phyloP scores from a whole-genome alignment of 371 early-diverging fungal species.

The Apophysomyces ossiformis region DNA sequence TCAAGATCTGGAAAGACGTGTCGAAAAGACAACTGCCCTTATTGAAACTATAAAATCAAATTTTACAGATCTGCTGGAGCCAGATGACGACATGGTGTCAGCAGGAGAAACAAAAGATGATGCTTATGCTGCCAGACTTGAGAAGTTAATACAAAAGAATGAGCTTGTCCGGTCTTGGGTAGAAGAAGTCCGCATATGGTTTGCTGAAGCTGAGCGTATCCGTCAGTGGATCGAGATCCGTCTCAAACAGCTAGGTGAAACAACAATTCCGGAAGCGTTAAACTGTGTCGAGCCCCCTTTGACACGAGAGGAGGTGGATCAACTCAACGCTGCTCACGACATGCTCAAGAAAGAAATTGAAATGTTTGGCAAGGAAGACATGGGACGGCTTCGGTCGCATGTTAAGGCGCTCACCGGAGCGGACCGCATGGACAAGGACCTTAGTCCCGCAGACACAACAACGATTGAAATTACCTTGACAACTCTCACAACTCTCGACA shows the following conservation, averaged over 20 bases:
- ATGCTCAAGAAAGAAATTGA: constrained; percentile 37
- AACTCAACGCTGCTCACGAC: constrained; percentile 30
- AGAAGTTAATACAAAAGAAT: constrained; percentile 35
- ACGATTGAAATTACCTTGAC: constrained; percentile 60
- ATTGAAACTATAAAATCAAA: constrained; percentile 20
- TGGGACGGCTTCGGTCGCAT: constrained; percentile 53
- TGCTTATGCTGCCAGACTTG: constrained; percentile 17
- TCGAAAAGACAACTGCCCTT: constrained; percentile 21
- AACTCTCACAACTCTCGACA: constrained; percentile 53
- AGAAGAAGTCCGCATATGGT: constrained; percentile 57
- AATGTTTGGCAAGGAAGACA: constrained; percentile 50
- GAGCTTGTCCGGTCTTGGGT: constrained; percentile 46
- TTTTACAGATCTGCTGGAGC: constrained; percentile 16
- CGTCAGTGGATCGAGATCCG: constrained; percentile 50
- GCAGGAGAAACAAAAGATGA: background rate
- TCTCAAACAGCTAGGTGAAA: constrained; percentile 31
- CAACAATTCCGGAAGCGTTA: constrained; percentile 26
- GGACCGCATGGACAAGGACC: constrained; percentile 30
- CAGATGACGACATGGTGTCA: constrained; percentile 3
- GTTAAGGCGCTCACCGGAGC: constrained; percentile 52
- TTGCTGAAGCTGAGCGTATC: constrained; percentile 52
- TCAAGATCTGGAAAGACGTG: constrained; percentile 39
- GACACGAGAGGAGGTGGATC: constrained; percentile 31
- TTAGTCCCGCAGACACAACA: constrained; percentile 61
- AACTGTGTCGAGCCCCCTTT: constrained; percentile 24